Evolutionary conservation across 768 basidiomycete genomes (phyloP).

Genomic region (Phaeolepiota aurea): DNA sequence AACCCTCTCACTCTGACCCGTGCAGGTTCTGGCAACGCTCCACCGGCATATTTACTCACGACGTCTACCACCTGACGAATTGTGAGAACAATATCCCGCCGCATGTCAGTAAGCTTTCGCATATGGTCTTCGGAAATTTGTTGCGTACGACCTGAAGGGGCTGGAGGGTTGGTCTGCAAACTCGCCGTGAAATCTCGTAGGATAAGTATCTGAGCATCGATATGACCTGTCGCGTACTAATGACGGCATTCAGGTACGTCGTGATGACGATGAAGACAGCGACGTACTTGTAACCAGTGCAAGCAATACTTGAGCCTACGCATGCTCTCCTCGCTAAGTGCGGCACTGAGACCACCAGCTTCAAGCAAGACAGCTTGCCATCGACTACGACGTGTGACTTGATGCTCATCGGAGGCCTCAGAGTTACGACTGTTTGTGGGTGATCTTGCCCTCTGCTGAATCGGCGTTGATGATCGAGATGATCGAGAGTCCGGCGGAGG

Average conservation of each 20-base stretch:
- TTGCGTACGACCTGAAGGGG: slow-evolving; percentile 16
- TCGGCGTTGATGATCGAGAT: slow-evolving; percentile 16
- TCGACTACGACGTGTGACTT: slow-evolving; percentile 66
- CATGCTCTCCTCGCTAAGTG: slow-evolving; percentile 89
- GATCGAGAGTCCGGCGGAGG: slow-evolving; percentile 21
- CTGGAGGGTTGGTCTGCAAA: slow-evolving; percentile 42
- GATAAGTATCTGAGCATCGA: slow-evolving; percentile 80
- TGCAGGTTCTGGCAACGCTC: slow-evolving; percentile 81
- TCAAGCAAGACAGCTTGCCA: slow-evolving; percentile 84
- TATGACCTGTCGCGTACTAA: slow-evolving; percentile 86
- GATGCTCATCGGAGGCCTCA: slow-evolving; percentile 27
- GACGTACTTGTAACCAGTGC: slow-evolving; percentile 76
- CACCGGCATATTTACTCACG: slow-evolving; percentile 77
- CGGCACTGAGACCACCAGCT: slow-evolving; percentile 82
- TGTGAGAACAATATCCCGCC: slow-evolving; percentile 80
- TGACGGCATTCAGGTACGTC: not conserved
- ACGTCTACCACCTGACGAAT: slow-evolving; percentile 86
- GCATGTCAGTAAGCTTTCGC: slow-evolving; percentile 65
- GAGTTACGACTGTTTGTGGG: not conserved
- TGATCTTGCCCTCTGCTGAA: slow-evolving; percentile 9
- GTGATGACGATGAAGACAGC: too few species aligned
- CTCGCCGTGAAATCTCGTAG: slow-evolving; percentile 78
- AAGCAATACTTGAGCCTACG: slow-evolving; percentile 77
- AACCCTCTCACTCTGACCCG: slow-evolving; percentile 64
- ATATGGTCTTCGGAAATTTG: slow-evolving; percentile 37